Base-by-base conservation (phyloP, 1,284 basidiomycete species). In the Ustilago crameri region DNA sequence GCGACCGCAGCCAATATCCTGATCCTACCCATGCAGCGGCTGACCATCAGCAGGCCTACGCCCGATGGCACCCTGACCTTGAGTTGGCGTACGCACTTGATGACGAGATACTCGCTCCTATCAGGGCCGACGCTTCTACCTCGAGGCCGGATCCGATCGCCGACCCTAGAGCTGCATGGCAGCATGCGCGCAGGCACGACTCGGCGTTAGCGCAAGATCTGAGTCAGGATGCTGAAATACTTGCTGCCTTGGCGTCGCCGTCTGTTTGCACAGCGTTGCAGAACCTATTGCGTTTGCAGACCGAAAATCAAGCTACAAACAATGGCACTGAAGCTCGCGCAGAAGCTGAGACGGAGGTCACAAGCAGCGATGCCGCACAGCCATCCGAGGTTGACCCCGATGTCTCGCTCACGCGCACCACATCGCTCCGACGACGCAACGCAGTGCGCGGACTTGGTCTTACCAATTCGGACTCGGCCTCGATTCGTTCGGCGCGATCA, bases 31-130 rank as follows among this genome's bases (percentile, higher is more conserved):
- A 24, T 12, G 8, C 37, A 17, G 12, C 22, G 10, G 30, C 10
- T 14, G 46, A 47, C 20, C 57, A 20, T 24, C 41, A 62, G 32
- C 53, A 62, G 43, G 23, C 40, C 0, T 68, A 68, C 22, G 43
- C 38, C 15, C 58, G 65, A 12, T 68, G 65, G 65, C 45, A 61
- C 51, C 65, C 65, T 2, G 58, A 68, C 18, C 47, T 56, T 26
- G 65, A 68, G 41, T 50, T 68, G 2, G 45, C 65, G 22, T 68
- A 68, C 22, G 35, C 65, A 5, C 53, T 58, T 41, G 59, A 68
- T 18, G 59, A 61, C 17, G 65, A 65, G 35, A 55, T 65, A 22
- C 18, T 59, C 27, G 56, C 51, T 15, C 51, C 62, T 9, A 58
- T 50, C 51, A 30, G 37, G 8, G 18, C 9, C 15, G 37, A 49